A percentile compares a stretch with the other conserved stretches of the same genome.
Evolutionary conservation across 208 protist genomes (phyloP).

Genomic region (Vickermania ingenoplastis): DNA sequence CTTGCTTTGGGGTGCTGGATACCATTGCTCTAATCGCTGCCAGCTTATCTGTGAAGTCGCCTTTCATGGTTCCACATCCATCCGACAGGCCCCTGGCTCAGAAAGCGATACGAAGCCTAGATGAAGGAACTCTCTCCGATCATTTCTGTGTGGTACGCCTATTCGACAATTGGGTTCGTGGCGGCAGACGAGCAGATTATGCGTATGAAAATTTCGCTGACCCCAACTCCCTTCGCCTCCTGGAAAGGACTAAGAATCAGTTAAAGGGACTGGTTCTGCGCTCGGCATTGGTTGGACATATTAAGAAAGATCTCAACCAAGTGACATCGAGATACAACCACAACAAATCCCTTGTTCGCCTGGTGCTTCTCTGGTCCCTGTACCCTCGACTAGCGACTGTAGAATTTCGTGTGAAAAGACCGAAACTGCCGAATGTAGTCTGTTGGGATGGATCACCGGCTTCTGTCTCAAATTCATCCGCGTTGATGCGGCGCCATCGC

Average conservation of each 20-base stretch:
- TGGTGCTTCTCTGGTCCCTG: conserved; percentile 72
- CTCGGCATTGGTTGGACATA: conserved; percentile 44
- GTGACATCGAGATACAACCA: conserved; percentile 42
- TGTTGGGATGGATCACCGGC: conserved; percentile 80
- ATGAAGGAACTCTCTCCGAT: conserved; percentile 55
- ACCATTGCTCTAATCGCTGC: conserved; percentile 82
- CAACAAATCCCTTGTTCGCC: conserved; percentile 62
- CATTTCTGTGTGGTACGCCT: conserved; percentile 64
- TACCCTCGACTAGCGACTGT: conserved; percentile 67
- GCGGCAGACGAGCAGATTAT: conserved; percentile 45
- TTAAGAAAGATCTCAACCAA: conserved; percentile 24
- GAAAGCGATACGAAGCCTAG: conserved; percentile 34
- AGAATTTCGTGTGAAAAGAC: conserved; percentile 56
- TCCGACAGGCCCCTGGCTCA: conserved; percentile 30
- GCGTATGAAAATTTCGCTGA: conserved; percentile 63
- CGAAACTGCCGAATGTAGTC: conserved; percentile 37
- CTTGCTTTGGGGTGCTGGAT: conserved; percentile 82
- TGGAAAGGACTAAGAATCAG: conserved; percentile 77
- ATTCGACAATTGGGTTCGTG: conserved; percentile 58
- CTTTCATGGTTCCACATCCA: conserved; percentile 61
- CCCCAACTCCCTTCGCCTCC: conserved; percentile 49
- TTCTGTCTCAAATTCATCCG: conserved; percentile 35
- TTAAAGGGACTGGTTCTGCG: conserved; percentile 56
- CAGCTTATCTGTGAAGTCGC: conserved; percentile 71
- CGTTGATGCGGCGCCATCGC: conserved; percentile 31